Base-by-base conservation (phyloP, 331 rosid genomes). In the Telfairia occidentalis region DNA sequence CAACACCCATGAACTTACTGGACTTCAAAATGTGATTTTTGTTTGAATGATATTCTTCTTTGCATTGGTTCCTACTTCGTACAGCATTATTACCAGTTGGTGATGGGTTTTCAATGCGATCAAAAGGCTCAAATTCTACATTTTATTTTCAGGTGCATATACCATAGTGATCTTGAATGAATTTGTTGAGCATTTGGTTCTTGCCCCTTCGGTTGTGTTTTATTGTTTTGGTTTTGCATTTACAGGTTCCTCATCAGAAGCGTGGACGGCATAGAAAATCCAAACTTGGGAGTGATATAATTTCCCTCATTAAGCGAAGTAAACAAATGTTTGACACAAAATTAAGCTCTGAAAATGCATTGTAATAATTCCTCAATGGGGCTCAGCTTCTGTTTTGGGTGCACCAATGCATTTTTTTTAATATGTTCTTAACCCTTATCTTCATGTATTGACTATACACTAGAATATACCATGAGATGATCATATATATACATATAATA, bases 81-180 rank as follows among this genome's bases (percentile, higher is more conserved):
- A 23, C 45, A 87, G 88, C 71, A 83, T 78, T 70, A 85, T 77
- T 81, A 45, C 92, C 96, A 24, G 86, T 80, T 76, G 69, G 63
- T 15, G 90, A 87, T 37, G 85, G 88, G 58, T 75, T 86, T 60
- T 85, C 91, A 18, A 76, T 81, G 26, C 80, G 85, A 59, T 82
- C 94, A 24, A 87, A 86, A 74, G 87, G 78, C 34, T 83, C 88
- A 71, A 88, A 84, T 73, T 83, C 92, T 57, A 76, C 87, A 57
- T 91, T 94, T 79, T 86, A 94, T 72, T 91, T 91, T 76, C 97
- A 91, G 86, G 97, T 89, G 78, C 80, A 84, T 78, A 60, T 49
- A 53, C 16, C 15, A 43, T 52, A 11, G 10, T 40, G 10, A 6
- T n/a, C 26, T 45, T 19, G 16, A 35, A 48, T 34, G 48, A 64